Evolutionary conservation across 2,329 filamentous ascomycete genomes (phyloP), one percentile per base, ranked within the genome.

Genomic region (Aphanocladium album): DNA sequence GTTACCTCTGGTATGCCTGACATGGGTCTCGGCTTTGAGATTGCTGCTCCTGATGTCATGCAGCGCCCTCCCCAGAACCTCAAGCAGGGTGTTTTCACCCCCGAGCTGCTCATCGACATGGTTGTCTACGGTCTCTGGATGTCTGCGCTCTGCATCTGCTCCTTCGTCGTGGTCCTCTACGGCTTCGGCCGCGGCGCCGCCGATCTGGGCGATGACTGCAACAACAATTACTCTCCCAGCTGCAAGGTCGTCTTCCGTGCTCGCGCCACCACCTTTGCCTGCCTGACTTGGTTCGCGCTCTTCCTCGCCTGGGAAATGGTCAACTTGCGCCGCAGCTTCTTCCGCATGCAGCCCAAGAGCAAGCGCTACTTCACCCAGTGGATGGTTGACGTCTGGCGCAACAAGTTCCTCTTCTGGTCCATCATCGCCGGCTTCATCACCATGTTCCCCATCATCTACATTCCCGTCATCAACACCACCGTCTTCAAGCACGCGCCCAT

Each of bases 291-390:
- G 88, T 88, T 86, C 61, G 86, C 87, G 0, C 80, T 90, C 25
- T 89, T 91, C 76, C 80, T 90, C 11, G 89, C 88, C 0, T 91
- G 88, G 89, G 87, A 91, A 68, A 88, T 90, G 81, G 78, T 90
- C 62, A 80, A 89, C 64, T 81, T 89, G 76, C 84, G 88, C 27
- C 82, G 86, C 54, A 86, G 83, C 5, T 89, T 91, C 76, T 91
- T 91, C 80, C 80, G 83, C 66, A 89, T 90, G 85, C 81, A 89
- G 66, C 85, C 87, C 5, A 77, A 78, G 58, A 83, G 81, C 57
- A 84, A 82, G 65, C 76, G 73, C 50, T 83, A 85, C 67, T 82
- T 86, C 63, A 86, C 83, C 0, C 83, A 89, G 65, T 89, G 87
- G 86, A 80, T 86, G 62, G 64, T 79, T 55, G 85, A 89, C 63